Base-by-base conservation (phyloP, 306 rosid species). In the Vicia villosa region DNA sequence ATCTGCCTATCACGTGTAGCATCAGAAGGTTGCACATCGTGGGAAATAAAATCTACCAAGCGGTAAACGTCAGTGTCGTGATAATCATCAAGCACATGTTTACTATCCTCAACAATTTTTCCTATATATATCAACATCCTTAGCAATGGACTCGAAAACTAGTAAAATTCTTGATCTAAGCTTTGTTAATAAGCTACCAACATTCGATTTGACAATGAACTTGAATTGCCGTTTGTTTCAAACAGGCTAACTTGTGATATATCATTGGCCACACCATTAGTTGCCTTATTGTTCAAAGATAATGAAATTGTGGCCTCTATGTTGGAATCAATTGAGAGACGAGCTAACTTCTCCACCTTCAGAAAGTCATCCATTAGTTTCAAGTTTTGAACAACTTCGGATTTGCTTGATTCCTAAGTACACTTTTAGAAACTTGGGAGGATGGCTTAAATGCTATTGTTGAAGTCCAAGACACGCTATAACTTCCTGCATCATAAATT, bases 361-460 rank as follows among this genome's bases (percentile, higher is more conserved):
- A 94, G 83, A 83, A 94, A 94, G 86, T 94, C 99, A 56, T 94
- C 97, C 99, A 94, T 94, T 57, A 94, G 95, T 45, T 86, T 92
- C 84, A 94, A 86, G 78, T 80, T 87, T 46, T 71, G 89, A 67
- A 82, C 76, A 63, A 79, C 85, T 78, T 88, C 92, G 36, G 91
- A 80, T 76, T 79, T 85, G 80, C 69, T 83, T 41, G 86, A 73
- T 56, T 84, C 85, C 67, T 81, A 92, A 32, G 76, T 76, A 68
- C 65, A 80, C 80, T 90, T 69, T 81, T 86, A 68, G 80, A 83
- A 69, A 71, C 59, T 50, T 83, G 95, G 66, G 95, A 92, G 69
- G 95, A 76, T 50, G 68, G 55, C 69, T 88, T 93, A 66, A 91
- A 85, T 66, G 70, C 69, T 62, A 86, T 61, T 72, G 85, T 54